Conservation (phyloP, 805 yeast genomes). For the Pichia manshurica region DNA sequence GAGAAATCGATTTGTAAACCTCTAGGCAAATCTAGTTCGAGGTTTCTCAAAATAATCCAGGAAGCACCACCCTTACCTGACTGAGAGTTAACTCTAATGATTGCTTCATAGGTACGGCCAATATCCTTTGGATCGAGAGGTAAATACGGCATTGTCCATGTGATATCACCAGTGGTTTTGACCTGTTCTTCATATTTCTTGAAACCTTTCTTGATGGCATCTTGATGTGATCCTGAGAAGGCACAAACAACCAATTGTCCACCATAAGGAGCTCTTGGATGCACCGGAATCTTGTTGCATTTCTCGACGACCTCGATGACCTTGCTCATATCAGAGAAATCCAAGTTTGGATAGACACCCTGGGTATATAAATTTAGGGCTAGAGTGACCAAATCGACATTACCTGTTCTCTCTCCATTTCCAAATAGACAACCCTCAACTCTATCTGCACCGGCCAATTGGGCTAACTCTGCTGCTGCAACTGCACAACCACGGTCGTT, state of each 20-base stretch:
- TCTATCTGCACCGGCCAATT: constrained; percentile 82
- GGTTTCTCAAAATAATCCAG: constrained; percentile 71
- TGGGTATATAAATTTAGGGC: constrained; percentile 76
- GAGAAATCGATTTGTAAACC: constrained; percentile 75
- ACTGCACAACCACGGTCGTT: constrained; percentile 85
- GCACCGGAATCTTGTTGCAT: constrained; percentile 77
- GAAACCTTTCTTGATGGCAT: constrained; percentile 83
- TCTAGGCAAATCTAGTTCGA: constrained; percentile 78
- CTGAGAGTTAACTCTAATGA: constrained; percentile 82
- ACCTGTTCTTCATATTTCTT: constrained; percentile 38
- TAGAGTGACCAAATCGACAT: constrained; percentile 73
- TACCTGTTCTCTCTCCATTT: constrained; percentile 85
- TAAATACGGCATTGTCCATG: constrained; percentile 74
- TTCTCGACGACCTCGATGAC: constrained; percentile 70
- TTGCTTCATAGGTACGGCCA: constrained; percentile 89
- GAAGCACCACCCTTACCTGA: constrained; percentile 89
- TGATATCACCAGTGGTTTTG: constrained; percentile 28
- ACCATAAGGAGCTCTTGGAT: constrained; percentile 76
- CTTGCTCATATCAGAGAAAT: constrained; percentile 60
- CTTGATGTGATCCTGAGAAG: constrained; percentile 82
- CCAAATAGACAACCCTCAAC: constrained; percentile 84
- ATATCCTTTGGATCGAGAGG: constrained; percentile 83
- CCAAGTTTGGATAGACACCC: constrained; percentile 66
- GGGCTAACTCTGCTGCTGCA: constrained; percentile 82
- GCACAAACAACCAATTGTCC: constrained; percentile 82